Evolutionary conservation across 2,329 filamentous ascomycete genomes (phyloP).

Genomic region (Sporothrix schenckii): DNA sequence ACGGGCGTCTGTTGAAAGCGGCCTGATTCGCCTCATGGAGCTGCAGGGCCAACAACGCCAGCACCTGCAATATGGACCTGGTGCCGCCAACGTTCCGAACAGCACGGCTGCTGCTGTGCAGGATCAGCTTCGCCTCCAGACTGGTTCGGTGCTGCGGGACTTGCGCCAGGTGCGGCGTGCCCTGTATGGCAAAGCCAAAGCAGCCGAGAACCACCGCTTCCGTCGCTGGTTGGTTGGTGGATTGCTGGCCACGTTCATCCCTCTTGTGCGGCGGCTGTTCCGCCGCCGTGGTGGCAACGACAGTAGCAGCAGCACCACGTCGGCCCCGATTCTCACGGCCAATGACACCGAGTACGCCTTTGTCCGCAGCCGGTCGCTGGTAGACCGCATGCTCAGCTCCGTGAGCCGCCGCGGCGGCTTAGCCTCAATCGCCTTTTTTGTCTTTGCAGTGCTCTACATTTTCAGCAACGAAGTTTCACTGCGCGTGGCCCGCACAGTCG

Average conservation of each 20-base stretch:
- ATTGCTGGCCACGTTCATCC: constrained; percentile 56
- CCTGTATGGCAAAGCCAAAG: constrained; percentile 49
- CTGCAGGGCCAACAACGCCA: constrained; percentile 42
- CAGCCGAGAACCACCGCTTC: constrained; percentile 55
- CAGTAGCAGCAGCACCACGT: neutral
- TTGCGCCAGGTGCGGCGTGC: constrained; percentile 51
- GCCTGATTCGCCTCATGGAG: constrained; percentile 43
- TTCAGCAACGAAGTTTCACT: constrained; percentile 63
- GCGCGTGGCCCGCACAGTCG: constrained; percentile 56
- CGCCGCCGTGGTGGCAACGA: constrained; percentile 48
- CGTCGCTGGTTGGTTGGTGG: constrained; percentile 57
- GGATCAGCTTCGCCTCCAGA: constrained; percentile 49
- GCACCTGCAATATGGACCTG: constrained; percentile 36
- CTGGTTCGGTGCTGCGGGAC: constrained; percentile 49
- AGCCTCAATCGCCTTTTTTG: constrained; percentile 57
- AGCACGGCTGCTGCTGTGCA: constrained; percentile 47
- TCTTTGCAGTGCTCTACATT: constrained; percentile 60
- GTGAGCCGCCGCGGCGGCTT: constrained; percentile 51
- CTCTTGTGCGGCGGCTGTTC: constrained; percentile 56
- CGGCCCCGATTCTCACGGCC: constrained; percentile 41
- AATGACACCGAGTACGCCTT: constrained; percentile 64
- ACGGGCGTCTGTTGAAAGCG: constrained; percentile 40
- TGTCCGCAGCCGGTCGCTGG: constrained; percentile 53
- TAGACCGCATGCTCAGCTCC: constrained; percentile 53
- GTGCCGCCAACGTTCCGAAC: constrained; percentile 39